Conservation (phyloP, 371 early-diverging fungal species). For the Haplosporangium sp. region DNA sequence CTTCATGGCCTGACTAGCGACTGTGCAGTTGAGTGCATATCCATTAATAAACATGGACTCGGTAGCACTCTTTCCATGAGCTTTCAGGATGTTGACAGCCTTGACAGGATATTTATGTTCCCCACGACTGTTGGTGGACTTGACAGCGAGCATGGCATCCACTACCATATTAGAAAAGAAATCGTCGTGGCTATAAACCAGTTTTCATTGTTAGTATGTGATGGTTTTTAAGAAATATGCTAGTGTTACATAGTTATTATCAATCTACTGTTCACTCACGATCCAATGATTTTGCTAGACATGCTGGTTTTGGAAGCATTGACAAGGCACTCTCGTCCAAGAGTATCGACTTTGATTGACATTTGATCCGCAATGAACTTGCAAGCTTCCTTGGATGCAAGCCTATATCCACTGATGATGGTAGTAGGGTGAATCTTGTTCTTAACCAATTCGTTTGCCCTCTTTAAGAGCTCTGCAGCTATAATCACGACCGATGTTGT, state of each 20-base stretch:
- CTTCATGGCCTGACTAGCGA: slow-evolving; percentile 98
- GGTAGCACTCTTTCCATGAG: slow-evolving; percentile 96
- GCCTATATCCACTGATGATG: slow-evolving; percentile 98
- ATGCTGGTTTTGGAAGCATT: slow-evolving; percentile 99
- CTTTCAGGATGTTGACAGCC: slow-evolving; percentile 99
- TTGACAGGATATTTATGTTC: slow-evolving; percentile 97
- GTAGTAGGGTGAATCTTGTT: slow-evolving; percentile 99
- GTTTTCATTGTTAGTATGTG: neutral
- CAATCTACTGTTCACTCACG: slow-evolving; percentile 61
- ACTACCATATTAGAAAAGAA: slow-evolving; percentile 98
- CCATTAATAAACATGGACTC: slow-evolving; percentile 96
- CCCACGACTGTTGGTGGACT: slow-evolving; percentile 86
- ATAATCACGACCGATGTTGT: slow-evolving; percentile 99
- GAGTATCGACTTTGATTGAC: slow-evolving; percentile 92
- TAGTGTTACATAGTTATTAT: neutral
- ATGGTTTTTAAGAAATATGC: neutral
- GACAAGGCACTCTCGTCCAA: slow-evolving; percentile 93
- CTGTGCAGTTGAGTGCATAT: slow-evolving; percentile 99
- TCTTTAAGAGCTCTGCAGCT: slow-evolving; percentile 97
- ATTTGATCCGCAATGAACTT: slow-evolving; percentile 97
- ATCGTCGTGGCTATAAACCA: slow-evolving; percentile 80
- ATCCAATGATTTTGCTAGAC: slow-evolving; percentile 98
- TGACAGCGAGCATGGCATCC: slow-evolving; percentile 95
- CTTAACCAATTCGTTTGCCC: slow-evolving; percentile 97
- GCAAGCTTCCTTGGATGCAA: slow-evolving; percentile 99